A percentile compares a stretch with the other conserved stretches of the same genome.
Evolutionary conservation across 169 alveolate species (phyloP).

Genomic region (Cryptosporidium viatorum): DNA sequence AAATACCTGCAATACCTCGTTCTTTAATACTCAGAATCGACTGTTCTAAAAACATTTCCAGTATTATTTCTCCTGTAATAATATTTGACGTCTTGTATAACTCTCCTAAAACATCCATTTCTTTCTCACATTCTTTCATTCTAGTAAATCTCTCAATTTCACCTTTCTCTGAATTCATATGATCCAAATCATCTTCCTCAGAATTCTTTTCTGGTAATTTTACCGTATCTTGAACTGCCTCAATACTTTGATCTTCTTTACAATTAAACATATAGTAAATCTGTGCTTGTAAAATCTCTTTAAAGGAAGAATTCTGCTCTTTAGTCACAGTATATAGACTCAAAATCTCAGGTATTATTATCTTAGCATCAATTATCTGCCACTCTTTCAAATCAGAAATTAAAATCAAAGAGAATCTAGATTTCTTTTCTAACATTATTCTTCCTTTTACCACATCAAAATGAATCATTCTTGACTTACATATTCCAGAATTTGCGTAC

Average conservation of each 20-base stretch:
- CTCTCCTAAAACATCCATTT: constrained; percentile 44
- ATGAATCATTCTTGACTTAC: constrained; percentile 12
- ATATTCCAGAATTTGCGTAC: constrained; percentile 24
- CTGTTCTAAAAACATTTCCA: constrained; percentile 43
- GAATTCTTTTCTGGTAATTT: not conserved
- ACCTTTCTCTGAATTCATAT: not conserved
- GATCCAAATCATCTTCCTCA: not conserved
- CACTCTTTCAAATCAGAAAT: constrained; percentile 58
- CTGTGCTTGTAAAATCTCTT: constrained; percentile 41
- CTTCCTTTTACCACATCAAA: constrained; percentile 56
- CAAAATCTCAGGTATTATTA: constrained; percentile 56
- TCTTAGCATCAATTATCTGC: constrained; percentile 72
- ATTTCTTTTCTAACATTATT: constrained; percentile 41
- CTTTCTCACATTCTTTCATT: not conserved
- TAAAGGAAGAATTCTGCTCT: constrained; percentile 41
- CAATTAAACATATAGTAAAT: constrained; percentile 30
- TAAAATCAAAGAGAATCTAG: constrained; percentile 24
- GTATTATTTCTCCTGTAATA: constrained; percentile 42
- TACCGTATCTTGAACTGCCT: not conserved
- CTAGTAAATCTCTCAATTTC: not conserved
- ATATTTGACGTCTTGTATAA: constrained; percentile 17
- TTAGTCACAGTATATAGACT: constrained; percentile 15
- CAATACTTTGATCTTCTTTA: not conserved
- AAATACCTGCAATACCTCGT: constrained; percentile 44
- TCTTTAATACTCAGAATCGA: constrained; percentile 49